Conservation (phyloP, 1,284 basidiomycete species). For the Porphyrellus sp. region DNA sequence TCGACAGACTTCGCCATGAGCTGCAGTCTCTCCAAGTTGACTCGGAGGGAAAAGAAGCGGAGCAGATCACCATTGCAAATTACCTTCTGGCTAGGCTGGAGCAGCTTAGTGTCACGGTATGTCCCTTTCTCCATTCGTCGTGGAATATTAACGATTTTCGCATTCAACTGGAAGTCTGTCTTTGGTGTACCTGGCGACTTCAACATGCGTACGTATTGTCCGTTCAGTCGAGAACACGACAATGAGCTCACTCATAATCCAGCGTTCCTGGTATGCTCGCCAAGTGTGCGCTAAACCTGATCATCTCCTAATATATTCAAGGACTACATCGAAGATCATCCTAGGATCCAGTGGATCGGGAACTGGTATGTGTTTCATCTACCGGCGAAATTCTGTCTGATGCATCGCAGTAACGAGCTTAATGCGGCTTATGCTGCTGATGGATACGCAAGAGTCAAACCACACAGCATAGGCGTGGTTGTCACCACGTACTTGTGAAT, state of each 20-base stretch:
- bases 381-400: slow-evolving; percentile 1
- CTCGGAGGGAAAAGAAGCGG: slow-evolving; percentile 36
- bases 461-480: slow-evolving; percentile 67
- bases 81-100: slow-evolving; percentile 72
- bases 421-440: slow-evolving; percentile 92
- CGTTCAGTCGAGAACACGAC: not conserved
- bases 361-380: slow-evolving; percentile 60
- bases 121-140: slow-evolving; percentile 1
- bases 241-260: not conserved
- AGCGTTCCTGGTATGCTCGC: slow-evolving; percentile 52
- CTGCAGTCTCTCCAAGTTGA: slow-evolving; percentile 42
- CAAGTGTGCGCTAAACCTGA: not conserved
- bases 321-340: slow-evolving; percentile 86
- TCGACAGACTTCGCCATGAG: slow-evolving; percentile 53
- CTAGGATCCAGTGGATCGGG: slow-evolving; percentile 83
- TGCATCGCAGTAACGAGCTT: slow-evolving; percentile 67
- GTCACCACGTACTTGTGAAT: slow-evolving; percentile 61
- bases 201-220: slow-evolving; percentile 59
- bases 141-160: not conserved
- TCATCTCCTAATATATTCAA: slow-evolving; percentile 23
- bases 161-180: slow-evolving; percentile 56
- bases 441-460: slow-evolving; percentile 87
- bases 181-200: slow-evolving; percentile 94
- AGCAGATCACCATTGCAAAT: slow-evolving; percentile 57
- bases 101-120: slow-evolving; percentile 64